phyloP scores from a whole-genome alignment of 148 eudicot species.

The Diospyros kaki region DNA sequence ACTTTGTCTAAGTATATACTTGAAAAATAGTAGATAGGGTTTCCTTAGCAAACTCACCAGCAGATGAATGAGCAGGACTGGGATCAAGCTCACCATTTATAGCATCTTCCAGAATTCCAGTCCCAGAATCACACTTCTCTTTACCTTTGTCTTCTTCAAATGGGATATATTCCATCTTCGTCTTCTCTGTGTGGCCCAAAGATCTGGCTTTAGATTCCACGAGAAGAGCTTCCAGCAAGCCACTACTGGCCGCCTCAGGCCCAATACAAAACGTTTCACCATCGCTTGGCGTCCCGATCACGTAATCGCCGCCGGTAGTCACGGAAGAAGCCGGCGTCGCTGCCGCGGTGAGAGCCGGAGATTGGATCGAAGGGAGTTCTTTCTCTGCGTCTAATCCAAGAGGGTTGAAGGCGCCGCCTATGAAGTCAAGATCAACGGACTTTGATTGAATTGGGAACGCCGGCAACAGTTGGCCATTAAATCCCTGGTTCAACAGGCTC shows the following conservation, averaged over 20 bases:
- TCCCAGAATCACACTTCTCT: background rate
- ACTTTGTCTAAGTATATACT: background rate
- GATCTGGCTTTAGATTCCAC: slow-evolving; percentile 37
- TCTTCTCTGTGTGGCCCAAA: slow-evolving; percentile 20
- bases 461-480: background rate
- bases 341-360: slow-evolving; percentile 1
- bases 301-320: slow-evolving; percentile 4
- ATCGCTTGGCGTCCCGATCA: background rate
- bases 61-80: slow-evolving; percentile 35
- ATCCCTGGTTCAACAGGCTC: background rate
- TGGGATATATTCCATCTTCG: slow-evolving; percentile 9
- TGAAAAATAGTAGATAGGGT: background rate
- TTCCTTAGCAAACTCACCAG: slow-evolving; percentile 24
- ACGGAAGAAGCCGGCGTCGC: slow-evolving; percentile 11
- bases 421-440: background rate
- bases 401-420: background rate
- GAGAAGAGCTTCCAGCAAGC: slow-evolving; percentile 60
- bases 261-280: background rate
- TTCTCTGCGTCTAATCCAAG: background rate
- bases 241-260: slow-evolving; percentile 38
- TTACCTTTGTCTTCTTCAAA: slow-evolving; percentile 17
- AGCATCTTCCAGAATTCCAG: background rate
- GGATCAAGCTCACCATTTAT: slow-evolving; percentile 1
- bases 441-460: background rate
- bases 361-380: slow-evolving; percentile 81